These are phyloP conservation scores for Prunus campanulata DNA, from an alignment of 306 rosid species.

Conservation along the genomic window DNA sequence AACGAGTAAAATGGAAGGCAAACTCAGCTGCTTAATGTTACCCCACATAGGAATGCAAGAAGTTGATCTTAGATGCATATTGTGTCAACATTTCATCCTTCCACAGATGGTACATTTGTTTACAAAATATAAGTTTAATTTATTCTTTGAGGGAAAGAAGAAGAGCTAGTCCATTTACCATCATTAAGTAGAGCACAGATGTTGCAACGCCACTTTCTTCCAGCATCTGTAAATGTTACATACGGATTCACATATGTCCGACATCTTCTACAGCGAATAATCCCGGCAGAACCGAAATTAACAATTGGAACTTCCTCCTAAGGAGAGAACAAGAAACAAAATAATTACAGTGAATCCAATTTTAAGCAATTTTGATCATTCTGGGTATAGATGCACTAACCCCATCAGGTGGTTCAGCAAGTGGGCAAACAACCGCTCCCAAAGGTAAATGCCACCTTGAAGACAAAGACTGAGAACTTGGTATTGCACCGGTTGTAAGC, in stretches of 20 bases:
- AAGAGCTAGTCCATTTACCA: conserved; percentile 52
- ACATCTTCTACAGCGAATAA: conserved; percentile 96
- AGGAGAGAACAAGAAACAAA: conserved; percentile 23
- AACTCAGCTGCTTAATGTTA: background rate
- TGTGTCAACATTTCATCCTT: background rate
- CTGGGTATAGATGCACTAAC: conserved; percentile 46
- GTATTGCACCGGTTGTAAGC: conserved; percentile 81
- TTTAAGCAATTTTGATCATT: conserved; percentile 18
- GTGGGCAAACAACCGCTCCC: conserved; percentile 98
- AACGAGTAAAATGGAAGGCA: background rate
- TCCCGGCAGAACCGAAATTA: conserved; percentile 73
- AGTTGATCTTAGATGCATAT: background rate
- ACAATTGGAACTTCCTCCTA: conserved; percentile 96
- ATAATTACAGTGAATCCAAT: conserved; percentile 7
- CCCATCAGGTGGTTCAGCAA: conserved; percentile 91
- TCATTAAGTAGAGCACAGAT: conserved; percentile 89
- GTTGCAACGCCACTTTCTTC: conserved; percentile 96
- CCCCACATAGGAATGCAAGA: background rate
- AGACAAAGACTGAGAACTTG: conserved; percentile 91
- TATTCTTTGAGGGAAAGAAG: background rate
- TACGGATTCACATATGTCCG: conserved; percentile 93
- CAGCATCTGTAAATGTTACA: conserved; percentile 89
- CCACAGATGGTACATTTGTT: background rate
- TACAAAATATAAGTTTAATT: background rate
- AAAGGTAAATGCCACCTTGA: conserved; percentile 99